A percentile compares a stretch with the other conserved stretches of the same genome.
Conservation (phyloP, 2,329 filamentous ascomycete genomes). For the Penicillium polonicum region DNA sequence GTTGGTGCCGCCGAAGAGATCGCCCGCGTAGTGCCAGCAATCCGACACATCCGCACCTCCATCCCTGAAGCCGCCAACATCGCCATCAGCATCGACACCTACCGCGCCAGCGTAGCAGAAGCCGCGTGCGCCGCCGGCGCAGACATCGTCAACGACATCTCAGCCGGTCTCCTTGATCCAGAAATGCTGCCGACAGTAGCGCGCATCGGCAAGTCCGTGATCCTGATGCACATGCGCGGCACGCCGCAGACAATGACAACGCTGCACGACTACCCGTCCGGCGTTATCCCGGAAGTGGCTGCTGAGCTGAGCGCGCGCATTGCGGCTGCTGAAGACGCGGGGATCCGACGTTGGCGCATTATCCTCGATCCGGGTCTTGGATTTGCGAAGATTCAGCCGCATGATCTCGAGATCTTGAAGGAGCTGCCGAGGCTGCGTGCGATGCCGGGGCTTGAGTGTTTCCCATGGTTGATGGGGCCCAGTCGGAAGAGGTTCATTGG, state of each 20-base stretch:
- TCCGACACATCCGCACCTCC: constrained; percentile 65
- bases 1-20: constrained; percentile 73
- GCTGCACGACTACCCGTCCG: constrained; percentile 66
- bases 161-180: constrained; percentile 73
- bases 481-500: constrained; percentile 92
- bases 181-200: constrained; percentile 82
- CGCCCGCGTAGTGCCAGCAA: constrained; percentile 73
- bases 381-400: constrained; percentile 79
- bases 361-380: constrained; percentile 91
- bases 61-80: constrained; percentile 62
- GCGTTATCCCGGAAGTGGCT: constrained; percentile 64
- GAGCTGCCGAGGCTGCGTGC: constrained; percentile 61
- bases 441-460: constrained; percentile 47
- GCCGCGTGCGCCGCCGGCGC: constrained; percentile 75
- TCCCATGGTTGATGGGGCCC: constrained; percentile 86
- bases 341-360: constrained; percentile 88
- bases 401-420: constrained; percentile 79
- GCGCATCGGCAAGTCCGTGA: constrained; percentile 71
- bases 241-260: constrained; percentile 77
- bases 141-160: constrained; percentile 93
- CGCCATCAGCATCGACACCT: constrained; percentile 90
- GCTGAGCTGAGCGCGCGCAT: constrained; percentile 70
- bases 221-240: constrained; percentile 92
- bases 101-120: constrained; percentile 78
- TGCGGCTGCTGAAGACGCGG: constrained; percentile 72